Evolutionary conservation across 1,284 basidiomycete species (phyloP), one percentile per base, ranked within the genome.

Genomic region (Rhodotorula sp.): DNA sequence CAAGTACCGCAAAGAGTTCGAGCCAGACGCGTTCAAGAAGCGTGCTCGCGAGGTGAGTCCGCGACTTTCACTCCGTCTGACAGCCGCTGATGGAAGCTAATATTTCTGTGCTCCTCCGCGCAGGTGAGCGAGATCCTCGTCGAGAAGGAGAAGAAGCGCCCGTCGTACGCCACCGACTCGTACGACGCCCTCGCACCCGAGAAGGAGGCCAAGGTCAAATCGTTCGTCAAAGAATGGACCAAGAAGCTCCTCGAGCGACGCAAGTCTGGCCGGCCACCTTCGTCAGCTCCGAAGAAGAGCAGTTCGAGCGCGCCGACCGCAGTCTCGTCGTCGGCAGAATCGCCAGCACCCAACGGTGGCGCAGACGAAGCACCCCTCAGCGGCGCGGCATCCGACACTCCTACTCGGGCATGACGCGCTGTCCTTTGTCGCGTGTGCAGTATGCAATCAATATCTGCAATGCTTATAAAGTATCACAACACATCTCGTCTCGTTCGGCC

Each of bases 101-200:
- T 43, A 43, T 43, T 43, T 52, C 21, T 52, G 64, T 43, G 38
- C 60, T n/a, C n/a, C 66, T 8, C 56, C 49, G 7, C 8, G 0
- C 76, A 92, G 89, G 84, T 92, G 68, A 91, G 94, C 0, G 85
- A 89, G 69, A 80, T 91, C 48, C 89, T 99, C 64, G 86, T 89
- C 23, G 90, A 93, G 68, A 98, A 97, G 82, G 97, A 99, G 85
- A 95, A 93, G 83, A 94, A 92, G 80, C 89, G 90, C 5, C 82
- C 86, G n/a, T 87, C 86, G 50, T 95, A 90, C 80, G 85, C 85
- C 68, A 86, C 89, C 34, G 85, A 85, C 47, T 86, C 86, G 60
- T 85, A 93, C 59, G 91, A 93, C 12, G 66, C 85, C 16, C 84
- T 99, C 16, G 88, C 91, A 1, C 90, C 93, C 1, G 93, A 97